A percentile compares a stretch with the other conserved stretches of the same genome.
These are phyloP conservation scores for Tricholoma furcatifolium DNA, from an alignment of 768 basidiomycete species.

Conservation along the genomic window DNA sequence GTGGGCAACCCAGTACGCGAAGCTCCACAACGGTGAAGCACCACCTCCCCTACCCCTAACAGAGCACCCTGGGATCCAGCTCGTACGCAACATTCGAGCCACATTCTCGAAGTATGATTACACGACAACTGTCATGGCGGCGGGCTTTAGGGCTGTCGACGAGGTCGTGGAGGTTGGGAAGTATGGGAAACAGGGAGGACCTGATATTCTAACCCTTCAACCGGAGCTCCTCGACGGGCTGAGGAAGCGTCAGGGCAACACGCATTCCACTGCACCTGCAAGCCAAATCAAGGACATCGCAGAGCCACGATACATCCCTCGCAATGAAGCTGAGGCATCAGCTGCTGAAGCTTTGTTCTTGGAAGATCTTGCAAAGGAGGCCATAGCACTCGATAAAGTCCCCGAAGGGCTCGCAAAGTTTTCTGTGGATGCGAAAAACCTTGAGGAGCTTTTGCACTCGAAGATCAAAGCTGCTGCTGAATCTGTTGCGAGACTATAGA, in stretches of 20 bases:
- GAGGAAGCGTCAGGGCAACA: constrained; percentile 10
- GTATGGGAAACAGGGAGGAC: constrained; percentile 24
- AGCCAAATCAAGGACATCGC: neutral
- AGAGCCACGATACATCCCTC: constrained; percentile 12
- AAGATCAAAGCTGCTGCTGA: constrained; percentile 6
- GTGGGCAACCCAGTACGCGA: constrained; percentile 24
- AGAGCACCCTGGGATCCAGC: constrained; percentile 29
- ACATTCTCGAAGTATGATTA: constrained; percentile 24
- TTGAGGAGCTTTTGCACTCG: constrained; percentile 23
- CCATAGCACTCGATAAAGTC: constrained; percentile 32
- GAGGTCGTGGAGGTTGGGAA: constrained; percentile 31
- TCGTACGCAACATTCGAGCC: constrained; percentile 28
- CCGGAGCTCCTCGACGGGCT: constrained; percentile 31
- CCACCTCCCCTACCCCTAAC: constrained; percentile 18
- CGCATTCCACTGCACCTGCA: neutral
- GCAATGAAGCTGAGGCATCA: constrained; percentile 2
- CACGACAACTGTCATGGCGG: constrained; percentile 32
- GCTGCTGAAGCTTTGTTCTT: constrained; percentile 20
- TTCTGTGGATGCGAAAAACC: constrained; percentile 27
- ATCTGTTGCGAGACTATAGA: neutral
- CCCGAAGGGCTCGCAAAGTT: constrained; percentile 35
- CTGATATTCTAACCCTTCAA: constrained; percentile 34
- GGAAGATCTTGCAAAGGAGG: constrained; percentile 22
- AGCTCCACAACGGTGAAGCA: constrained; percentile 10
- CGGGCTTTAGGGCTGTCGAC: constrained; percentile 31